These are phyloP conservation scores for Penium margaritaceum DNA, from an alignment of 139 green algal species.

Conservation along the genomic window DNA sequence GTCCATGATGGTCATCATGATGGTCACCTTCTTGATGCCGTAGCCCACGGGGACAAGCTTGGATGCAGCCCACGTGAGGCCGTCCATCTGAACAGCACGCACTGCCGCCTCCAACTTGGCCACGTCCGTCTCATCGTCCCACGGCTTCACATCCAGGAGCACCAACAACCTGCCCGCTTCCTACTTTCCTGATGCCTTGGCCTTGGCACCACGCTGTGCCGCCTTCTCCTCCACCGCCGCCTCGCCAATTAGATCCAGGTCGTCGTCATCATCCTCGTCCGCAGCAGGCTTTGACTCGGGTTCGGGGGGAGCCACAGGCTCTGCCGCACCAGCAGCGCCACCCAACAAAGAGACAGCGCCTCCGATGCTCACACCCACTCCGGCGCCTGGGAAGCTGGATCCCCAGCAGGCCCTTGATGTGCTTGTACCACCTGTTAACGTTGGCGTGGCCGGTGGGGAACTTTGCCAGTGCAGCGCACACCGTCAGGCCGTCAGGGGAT, in stretches of 20 bases:
- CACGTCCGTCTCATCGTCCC: constrained; percentile 62
- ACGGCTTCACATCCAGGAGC: constrained; percentile 63
- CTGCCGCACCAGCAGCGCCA: too few relatives aligned
- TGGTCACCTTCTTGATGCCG: constrained; percentile 67
- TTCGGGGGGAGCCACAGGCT: too few relatives aligned
- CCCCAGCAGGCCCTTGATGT: too few relatives aligned
- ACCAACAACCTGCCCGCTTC: constrained; percentile 56
- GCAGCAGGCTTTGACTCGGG: too few relatives aligned
- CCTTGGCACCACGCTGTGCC: not conserved
- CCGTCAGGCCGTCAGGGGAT: too few relatives aligned
- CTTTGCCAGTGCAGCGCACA: too few relatives aligned
- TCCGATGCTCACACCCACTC: too few relatives aligned
- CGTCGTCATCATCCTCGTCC: constrained; percentile 52
- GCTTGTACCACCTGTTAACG: too few relatives aligned
- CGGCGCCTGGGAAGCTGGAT: too few relatives aligned
- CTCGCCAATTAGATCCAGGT: constrained; percentile 57
- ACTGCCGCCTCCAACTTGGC: constrained; percentile 53
- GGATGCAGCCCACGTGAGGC: constrained; percentile 58
- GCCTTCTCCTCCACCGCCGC: constrained; percentile 54
- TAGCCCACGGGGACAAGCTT: constrained; percentile 60
- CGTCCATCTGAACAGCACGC: constrained; percentile 55
- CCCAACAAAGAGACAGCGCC: too few relatives aligned
- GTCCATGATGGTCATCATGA: constrained; percentile 64
- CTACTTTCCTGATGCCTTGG: too few relatives aligned
- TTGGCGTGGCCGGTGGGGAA: too few relatives aligned